Percentiles rank a stretch among this genome's conserved stretches.
Evolutionary conservation across 352 stramenopile genomes (phyloP).

Genomic region (Phytophthora niederhauseri): DNA sequence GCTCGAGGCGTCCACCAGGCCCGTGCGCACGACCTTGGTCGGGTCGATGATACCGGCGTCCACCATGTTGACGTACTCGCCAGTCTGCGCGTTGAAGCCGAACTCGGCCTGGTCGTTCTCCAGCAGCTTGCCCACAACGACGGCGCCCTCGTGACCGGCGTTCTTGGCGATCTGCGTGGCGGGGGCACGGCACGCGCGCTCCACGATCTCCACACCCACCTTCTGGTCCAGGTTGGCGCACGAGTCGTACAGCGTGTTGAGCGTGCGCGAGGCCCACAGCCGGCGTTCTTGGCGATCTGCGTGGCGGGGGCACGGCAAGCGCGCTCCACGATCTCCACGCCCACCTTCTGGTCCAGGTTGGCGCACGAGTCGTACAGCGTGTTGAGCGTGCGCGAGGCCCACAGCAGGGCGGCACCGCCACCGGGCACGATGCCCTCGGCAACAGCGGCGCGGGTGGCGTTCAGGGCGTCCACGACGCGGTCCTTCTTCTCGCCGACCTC

Average conservation of each 20-base stretch:
- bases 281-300: slow-evolving; percentile 99
- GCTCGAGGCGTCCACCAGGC: slow-evolving; percentile 98
- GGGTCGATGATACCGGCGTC: slow-evolving; percentile 98
- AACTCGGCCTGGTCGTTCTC: slow-evolving; percentile 93
- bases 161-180: slow-evolving; percentile 99
- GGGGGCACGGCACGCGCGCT: slow-evolving; percentile 94
- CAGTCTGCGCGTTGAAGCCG: slow-evolving; percentile 98
- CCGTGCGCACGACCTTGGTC: slow-evolving; percentile 98
- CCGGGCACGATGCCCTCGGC: slow-evolving; percentile 99
- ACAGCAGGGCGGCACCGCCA: slow-evolving; percentile 97
- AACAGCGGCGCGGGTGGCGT: slow-evolving; percentile 98
- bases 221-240: slow-evolving; percentile 98
- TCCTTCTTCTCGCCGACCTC: slow-evolving; percentile 99
- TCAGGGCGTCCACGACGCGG: slow-evolving; percentile 99
- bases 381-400: slow-evolving; percentile 94
- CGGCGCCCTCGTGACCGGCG: slow-evolving; percentile 97
- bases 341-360: slow-evolving; percentile 99
- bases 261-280: slow-evolving; percentile 92
- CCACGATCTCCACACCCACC: slow-evolving; percentile 98
- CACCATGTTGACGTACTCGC: slow-evolving; percentile 98
- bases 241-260: slow-evolving; percentile 89
- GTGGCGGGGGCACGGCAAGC: slow-evolving; percentile 95
- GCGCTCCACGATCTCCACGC: slow-evolving; percentile 97
- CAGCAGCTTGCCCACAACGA: slow-evolving; percentile 99
- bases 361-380: slow-evolving; percentile 85